phyloP scores from a whole-genome alignment of 2,329 filamentous ascomycete species.

The Ophiostoma sp. region DNA sequence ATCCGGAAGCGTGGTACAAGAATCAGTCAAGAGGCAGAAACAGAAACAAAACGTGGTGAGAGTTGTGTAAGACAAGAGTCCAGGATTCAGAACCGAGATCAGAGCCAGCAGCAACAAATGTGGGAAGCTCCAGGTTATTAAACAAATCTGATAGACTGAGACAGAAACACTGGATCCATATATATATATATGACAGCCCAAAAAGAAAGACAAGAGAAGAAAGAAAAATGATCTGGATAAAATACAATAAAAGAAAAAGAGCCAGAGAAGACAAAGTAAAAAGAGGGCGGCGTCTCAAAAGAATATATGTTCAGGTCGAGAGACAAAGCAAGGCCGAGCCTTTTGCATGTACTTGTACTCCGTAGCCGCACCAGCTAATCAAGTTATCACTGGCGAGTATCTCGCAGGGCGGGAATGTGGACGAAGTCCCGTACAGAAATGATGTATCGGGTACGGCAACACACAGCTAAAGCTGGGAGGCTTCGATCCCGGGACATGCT shows the following conservation, averaged over 20 bases:
- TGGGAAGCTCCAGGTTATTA: background rate
- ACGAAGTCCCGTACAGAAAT: background rate
- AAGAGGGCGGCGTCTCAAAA: background rate
- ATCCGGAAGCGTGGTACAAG: background rate
- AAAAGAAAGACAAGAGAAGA: background rate
- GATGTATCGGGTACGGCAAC: background rate
- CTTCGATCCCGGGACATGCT: background rate
- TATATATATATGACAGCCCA: background rate
- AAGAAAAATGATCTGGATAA: background rate
- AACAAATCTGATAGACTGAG: constrained; percentile 1
- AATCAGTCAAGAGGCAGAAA: background rate
- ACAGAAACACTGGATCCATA: background rate
- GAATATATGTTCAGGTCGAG: background rate
- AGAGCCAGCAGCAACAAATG: background rate
- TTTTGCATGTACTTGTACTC: background rate
- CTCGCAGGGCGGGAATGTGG: background rate
- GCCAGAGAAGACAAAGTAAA: background rate
- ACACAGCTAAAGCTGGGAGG: background rate
- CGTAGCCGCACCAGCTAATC: background rate
- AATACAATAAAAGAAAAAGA: background rate
- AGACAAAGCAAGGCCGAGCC: background rate
- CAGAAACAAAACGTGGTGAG: background rate
- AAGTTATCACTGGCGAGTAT: background rate
- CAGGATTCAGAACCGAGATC: background rate
- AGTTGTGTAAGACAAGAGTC: background rate